Evolutionary conservation across 2,329 filamentous ascomycete species (phyloP).

Genomic region (Calonectria honghensis): DNA sequence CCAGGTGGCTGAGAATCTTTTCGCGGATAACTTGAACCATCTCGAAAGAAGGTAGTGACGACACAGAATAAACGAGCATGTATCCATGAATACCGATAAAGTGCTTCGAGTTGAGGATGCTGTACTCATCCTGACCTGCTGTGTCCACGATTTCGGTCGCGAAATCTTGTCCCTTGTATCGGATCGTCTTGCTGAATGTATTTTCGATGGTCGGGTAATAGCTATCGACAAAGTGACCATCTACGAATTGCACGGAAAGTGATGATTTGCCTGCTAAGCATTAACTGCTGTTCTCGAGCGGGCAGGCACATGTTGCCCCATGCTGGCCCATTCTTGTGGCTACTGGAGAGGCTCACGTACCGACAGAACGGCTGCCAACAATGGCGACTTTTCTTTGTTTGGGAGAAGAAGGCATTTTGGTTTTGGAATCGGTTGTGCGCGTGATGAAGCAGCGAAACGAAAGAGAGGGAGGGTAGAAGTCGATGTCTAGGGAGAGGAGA

Average conservation of each 20-base stretch:
- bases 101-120: slow-evolving; percentile 97
- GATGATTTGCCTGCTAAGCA: slow-evolving; percentile 89
- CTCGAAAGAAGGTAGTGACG: slow-evolving; percentile 94
- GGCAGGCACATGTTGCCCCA: slow-evolving; percentile 22
- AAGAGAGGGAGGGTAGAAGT: not conserved
- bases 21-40: slow-evolving; percentile 97
- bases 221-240: slow-evolving; percentile 98
- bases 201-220: slow-evolving; percentile 99
- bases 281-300: slow-evolving; percentile 6
- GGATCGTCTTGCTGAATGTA: slow-evolving; percentile 97
- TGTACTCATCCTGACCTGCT: slow-evolving; percentile 99
- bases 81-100: slow-evolving; percentile 99
- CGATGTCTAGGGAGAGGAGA: slow-evolving; percentile 1
- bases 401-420: slow-evolving; percentile 67
- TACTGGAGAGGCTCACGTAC: slow-evolving; percentile 59
- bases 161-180: slow-evolving; percentile 93
- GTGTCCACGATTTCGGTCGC: slow-evolving; percentile 99
- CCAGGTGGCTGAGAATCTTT: slow-evolving; percentile 97
- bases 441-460: slow-evolving; percentile 20
- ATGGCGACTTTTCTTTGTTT: slow-evolving; percentile 98
- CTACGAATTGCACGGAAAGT: slow-evolving; percentile 96
- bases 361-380: slow-evolving; percentile 93
- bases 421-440: slow-evolving; percentile 19
- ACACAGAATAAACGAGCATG: slow-evolving; percentile 98
- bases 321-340: slow-evolving; percentile 10